phyloP scores from a whole-genome alignment of 2,329 filamentous ascomycete genomes.

The Zasmidium citrigriseum region DNA sequence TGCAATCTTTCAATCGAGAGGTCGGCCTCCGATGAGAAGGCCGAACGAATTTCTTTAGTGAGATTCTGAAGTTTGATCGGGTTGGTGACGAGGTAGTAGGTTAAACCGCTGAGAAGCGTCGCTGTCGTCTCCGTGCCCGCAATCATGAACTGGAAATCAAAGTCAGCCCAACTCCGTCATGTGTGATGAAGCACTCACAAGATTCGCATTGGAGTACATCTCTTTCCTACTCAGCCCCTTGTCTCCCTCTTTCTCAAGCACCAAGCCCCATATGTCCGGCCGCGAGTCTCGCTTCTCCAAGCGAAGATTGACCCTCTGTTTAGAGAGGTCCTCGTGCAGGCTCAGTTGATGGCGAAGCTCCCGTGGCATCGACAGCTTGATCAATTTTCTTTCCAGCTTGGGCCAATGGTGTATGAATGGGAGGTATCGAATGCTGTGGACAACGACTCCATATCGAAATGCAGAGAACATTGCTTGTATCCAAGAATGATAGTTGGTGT shows the following conservation, averaged over 20 bases:
- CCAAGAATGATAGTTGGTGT: conserved; percentile 39
- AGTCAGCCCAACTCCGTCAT: no score
- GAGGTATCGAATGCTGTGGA: conserved; percentile 15
- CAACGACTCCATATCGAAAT: conserved; percentile 8
- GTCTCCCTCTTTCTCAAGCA: conserved; percentile 21
- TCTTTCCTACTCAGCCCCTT: conserved; percentile 29
- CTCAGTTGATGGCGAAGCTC: conserved; percentile 6
- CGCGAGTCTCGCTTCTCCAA: conserved; percentile 18
- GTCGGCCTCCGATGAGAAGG: conserved; percentile 35
- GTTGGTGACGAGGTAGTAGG: conserved; percentile 70
- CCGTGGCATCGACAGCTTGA: conserved; percentile 7
- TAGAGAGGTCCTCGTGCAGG: conserved; percentile 10
- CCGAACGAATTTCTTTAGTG: conserved; percentile 55
- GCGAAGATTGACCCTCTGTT: conserved; percentile 14
- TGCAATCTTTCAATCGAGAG: conserved; percentile 35
- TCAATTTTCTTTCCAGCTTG: conserved; percentile 6
- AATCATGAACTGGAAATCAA: conserved; percentile 42
- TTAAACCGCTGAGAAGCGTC: conserved; percentile 68
- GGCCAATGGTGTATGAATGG: neutral
- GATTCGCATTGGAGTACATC: conserved; percentile 33
- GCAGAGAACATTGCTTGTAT: conserved; percentile 20
- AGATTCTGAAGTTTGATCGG: conserved; percentile 56
- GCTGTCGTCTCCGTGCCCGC: conserved; percentile 79
- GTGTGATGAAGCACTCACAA: conserved; percentile 4
- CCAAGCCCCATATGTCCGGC: conserved; percentile 23